These are phyloP conservation scores for Actinomucor elegans DNA, from an alignment of 371 early-diverging fungal species.

Conservation along the genomic window DNA sequence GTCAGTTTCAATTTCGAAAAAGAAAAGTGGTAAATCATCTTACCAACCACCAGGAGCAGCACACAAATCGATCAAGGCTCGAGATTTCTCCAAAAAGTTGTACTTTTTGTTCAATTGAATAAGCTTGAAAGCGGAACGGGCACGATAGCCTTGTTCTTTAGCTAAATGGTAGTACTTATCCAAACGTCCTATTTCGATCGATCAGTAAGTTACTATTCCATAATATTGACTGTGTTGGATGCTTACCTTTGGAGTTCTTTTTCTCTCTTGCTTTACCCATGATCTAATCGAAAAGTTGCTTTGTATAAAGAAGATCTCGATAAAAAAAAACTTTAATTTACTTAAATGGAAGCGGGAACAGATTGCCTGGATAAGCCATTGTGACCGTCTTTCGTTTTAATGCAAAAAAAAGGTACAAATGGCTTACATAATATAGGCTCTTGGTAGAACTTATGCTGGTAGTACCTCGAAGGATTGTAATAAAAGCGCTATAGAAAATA, in stretches of 20 bases:
- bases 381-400: not conserved
- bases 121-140: slow-evolving; percentile 99
- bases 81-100: slow-evolving; percentile 91
- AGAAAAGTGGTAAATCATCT: not conserved
- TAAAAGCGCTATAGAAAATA: too few species aligned
- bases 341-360: not conserved
- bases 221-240: too few species aligned
- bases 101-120: slow-evolving; percentile 99
- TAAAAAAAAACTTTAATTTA: slow-evolving; percentile 1
- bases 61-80: slow-evolving; percentile 97
- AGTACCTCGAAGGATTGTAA: too few species aligned
- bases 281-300: slow-evolving; percentile 4
- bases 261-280: slow-evolving; percentile 53
- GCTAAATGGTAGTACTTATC: slow-evolving; percentile 99
- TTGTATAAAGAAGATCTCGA: not conserved
- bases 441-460: too few species aligned
- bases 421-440: too few species aligned
- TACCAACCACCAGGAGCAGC: slow-evolving; percentile 99
- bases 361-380: not conserved
- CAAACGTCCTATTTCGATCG: slow-evolving; percentile 75
- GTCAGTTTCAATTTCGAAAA: not conserved
- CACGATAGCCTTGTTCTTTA: slow-evolving; percentile 99
- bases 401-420: not conserved
- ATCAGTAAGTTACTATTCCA: not conserved
- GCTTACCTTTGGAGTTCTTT: slow-evolving; percentile 48